Evolutionary conservation across 371 early-diverging fungal species (phyloP).

Genomic region (Capniomyces stellatus): DNA sequence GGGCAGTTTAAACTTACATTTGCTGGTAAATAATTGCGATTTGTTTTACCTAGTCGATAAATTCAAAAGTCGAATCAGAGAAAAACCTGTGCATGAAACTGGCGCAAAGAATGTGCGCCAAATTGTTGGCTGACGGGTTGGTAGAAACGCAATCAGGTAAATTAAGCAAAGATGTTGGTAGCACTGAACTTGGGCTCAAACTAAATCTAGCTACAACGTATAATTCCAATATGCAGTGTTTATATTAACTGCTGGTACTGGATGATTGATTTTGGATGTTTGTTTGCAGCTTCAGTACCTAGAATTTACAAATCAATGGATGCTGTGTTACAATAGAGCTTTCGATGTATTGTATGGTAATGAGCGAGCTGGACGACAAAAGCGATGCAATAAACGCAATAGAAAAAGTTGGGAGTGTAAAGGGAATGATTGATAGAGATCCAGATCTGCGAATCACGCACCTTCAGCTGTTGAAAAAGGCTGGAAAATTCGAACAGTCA

Average conservation of each 20-base stretch:
- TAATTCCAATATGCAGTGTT: not conserved
- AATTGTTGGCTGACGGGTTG: constrained; percentile 50
- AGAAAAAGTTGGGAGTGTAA: not conserved
- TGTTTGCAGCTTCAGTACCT: too few relatives aligned
- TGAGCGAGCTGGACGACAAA: not conserved
- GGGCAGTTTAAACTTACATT: not conserved
- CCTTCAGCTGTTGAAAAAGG: constrained; percentile 8
- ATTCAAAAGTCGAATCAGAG: constrained; percentile 8
- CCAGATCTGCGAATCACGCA: constrained; percentile 13
- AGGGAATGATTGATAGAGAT: constrained; percentile 5
- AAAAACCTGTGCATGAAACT: constrained; percentile 40
- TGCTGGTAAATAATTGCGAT: not conserved
- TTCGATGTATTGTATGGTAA: constrained; percentile 7
- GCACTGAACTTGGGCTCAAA: too few relatives aligned
- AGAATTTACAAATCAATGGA: too few relatives aligned
- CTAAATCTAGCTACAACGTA: not conserved
- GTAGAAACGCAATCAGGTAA: constrained; percentile 14
- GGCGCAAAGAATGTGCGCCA: constrained; percentile 72
- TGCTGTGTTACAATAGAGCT: too few relatives aligned
- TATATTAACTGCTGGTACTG: not conserved
- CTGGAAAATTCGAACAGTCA: not conserved
- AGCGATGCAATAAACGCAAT: not conserved
- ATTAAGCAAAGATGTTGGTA: not conserved
- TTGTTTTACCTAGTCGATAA: not conserved
- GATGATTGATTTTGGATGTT: not conserved